phyloP scores from a whole-genome alignment of 768 basidiomycete species.

The Pleurotus sapidus region DNA sequence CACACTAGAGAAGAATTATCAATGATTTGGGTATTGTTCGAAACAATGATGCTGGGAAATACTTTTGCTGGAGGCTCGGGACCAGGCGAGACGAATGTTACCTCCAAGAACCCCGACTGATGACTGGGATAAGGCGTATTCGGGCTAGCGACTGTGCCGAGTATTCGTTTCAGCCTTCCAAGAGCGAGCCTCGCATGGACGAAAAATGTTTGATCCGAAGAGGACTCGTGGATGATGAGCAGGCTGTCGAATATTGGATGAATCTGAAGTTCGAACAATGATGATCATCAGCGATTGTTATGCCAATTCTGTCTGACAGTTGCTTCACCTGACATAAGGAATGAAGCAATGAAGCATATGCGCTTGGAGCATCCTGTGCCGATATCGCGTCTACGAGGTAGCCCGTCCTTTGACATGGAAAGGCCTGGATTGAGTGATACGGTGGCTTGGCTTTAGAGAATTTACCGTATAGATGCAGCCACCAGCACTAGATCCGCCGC shows the following conservation, averaged over 20 bases:
- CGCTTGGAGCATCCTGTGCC: conserved; percentile 27
- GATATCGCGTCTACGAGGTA: conserved; percentile 50
- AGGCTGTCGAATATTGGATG: conserved; percentile 35
- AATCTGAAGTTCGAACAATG: conserved; percentile 9
- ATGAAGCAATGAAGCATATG: conserved; percentile 33
- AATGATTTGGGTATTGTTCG: not conserved
- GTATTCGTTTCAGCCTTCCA: conserved; percentile 6
- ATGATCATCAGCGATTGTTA: not conserved
- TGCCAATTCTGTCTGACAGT: not conserved
- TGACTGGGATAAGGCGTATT: too few species aligned
- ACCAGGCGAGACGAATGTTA: not conserved
- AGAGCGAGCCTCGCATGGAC: conserved; percentile 36
- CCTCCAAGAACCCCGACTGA: not conserved
- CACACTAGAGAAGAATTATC: not conserved
- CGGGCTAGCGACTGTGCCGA: too few species aligned
- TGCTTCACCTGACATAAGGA: conserved; percentile 35
- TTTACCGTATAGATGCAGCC: conserved; percentile 40
- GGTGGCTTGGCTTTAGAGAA: not conserved
- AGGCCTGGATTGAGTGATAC: not conserved
- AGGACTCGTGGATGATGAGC: conserved; percentile 41
- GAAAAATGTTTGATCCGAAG: conserved; percentile 53
- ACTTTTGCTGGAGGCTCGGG: not conserved
- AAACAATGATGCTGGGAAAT: not conserved
- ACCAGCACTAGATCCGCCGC: conserved; percentile 39
- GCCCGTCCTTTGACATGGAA: conserved; percentile 30